Conservation (phyloP, 176 grass and related monocot species). For the Musa schizocarpa region DNA sequence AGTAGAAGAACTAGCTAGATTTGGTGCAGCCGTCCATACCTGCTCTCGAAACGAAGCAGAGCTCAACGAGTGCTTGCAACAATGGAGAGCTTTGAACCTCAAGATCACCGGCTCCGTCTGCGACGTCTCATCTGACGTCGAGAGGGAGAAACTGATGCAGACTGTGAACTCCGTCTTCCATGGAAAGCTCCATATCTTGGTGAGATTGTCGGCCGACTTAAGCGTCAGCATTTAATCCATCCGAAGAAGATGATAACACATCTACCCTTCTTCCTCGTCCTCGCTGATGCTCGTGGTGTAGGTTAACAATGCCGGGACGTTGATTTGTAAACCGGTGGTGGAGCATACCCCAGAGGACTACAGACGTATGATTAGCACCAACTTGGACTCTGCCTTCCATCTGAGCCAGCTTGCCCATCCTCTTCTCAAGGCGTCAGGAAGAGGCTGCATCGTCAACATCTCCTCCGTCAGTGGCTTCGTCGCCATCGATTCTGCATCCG, state of each 20-base stretch:
- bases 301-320: conserved; percentile 28
- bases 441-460: conserved; percentile 23
- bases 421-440: conserved; percentile 9
- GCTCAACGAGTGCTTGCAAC: conserved; percentile 17
- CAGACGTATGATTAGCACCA: conserved; percentile 26
- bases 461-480: conserved; percentile 10
- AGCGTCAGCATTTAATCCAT: too few relatives aligned
- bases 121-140: conserved; percentile 21
- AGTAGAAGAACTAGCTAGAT: conserved; percentile 31
- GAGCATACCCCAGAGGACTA: conserved; percentile 18
- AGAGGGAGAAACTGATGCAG: conserved; percentile 25
- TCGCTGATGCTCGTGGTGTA: not conserved
- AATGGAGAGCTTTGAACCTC: conserved; percentile 20
- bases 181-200: conserved; percentile 22
- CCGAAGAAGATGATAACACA: too few relatives aligned
- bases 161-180: conserved; percentile 18
- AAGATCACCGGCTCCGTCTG: conserved; percentile 29
- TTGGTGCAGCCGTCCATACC: conserved; percentile 33
- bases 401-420: conserved; percentile 32
- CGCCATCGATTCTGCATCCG: not conserved
- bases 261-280: too few relatives aligned
- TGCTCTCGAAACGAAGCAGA: conserved; percentile 29
- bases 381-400: conserved; percentile 40
- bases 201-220: not conserved
- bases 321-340: conserved; percentile 2